These are phyloP conservation scores for Kluyveromyces aestuarii DNA, from an alignment of 805 yeast genomes.

Conservation along the genomic window DNA sequence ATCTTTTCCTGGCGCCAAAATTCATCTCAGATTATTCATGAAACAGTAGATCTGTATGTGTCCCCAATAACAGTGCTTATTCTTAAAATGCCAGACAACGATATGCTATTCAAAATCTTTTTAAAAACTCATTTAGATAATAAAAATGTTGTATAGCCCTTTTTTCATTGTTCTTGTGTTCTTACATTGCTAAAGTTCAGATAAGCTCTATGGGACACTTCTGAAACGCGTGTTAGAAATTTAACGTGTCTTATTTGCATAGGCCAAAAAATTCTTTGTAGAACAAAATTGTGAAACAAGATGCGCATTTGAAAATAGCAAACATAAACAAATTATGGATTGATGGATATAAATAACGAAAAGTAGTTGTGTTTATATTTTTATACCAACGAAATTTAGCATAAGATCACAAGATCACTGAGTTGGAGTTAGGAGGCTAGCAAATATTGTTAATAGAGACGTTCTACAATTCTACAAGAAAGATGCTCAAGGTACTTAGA, in stretches of 20 bases:
- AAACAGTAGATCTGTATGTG: no score
- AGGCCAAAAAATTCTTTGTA: not conserved
- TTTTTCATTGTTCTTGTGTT: no score
- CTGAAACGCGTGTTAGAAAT: not conserved
- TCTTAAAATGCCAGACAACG: no score
- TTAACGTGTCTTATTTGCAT: not conserved
- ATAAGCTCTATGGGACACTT: not conserved
- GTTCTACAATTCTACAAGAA: not conserved
- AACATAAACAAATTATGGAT: not conserved
- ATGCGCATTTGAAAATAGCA: not conserved
- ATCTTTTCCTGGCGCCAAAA: not conserved
- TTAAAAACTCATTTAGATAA: no score
- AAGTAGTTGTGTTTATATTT: not conserved
- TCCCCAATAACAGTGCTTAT: no score
- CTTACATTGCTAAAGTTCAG: not conserved
- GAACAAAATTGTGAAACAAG: not conserved
- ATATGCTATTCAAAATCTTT: no score
- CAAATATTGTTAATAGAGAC: not conserved
- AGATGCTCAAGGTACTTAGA: slow-evolving; percentile 1
- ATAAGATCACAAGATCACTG: no score
- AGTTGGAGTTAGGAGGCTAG: not conserved
- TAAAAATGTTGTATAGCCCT: no score
- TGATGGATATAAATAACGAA: not conserved
- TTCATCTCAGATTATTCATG: no score
- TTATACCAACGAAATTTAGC: no score